Conservation (phyloP, 805 yeast species). For the Dipodascopsis tothii region DNA sequence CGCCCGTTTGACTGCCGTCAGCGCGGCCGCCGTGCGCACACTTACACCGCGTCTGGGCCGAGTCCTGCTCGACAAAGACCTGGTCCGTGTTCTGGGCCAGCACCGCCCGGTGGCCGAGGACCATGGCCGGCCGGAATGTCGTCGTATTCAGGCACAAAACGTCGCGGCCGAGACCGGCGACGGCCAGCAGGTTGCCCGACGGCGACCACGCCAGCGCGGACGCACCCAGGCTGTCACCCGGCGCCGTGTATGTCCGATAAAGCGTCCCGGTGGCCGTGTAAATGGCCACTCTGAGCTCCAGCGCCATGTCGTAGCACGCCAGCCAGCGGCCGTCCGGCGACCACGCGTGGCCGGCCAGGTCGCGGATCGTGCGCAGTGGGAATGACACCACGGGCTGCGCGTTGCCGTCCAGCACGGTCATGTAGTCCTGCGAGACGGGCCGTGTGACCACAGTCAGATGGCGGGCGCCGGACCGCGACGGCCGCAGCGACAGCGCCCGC, state of each 20-base stretch:
- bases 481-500: no score
- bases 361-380: conserved; percentile 1
- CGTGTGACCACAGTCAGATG: conserved; percentile 18
- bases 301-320: conserved; percentile 14
- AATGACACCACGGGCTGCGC: neutral
- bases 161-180: conserved; percentile 16
- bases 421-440: conserved; percentile 15
- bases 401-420: conserved; percentile 13
- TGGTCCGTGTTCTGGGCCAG: conserved; percentile 5
- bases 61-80: conserved; percentile 16
- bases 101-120: conserved; percentile 5
- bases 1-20: neutral
- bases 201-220: conserved; percentile 19
- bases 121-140: conserved; percentile 20
- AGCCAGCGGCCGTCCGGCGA: conserved; percentile 22
- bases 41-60: conserved; percentile 11
- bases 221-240: conserved; percentile 8
- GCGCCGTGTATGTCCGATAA: conserved; percentile 8
- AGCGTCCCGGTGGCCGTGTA: conserved; percentile 16
- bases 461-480: no score
- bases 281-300: conserved; percentile 13
- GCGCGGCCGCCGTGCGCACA: neutral
- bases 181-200: conserved; percentile 10
- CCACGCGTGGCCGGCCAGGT: conserved; percentile 16
- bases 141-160: conserved; percentile 15